These are phyloP conservation scores for Nematocida parisii DNA, from an alignment of 371 early-diverging fungal genomes.

Conservation along the genomic window DNA sequence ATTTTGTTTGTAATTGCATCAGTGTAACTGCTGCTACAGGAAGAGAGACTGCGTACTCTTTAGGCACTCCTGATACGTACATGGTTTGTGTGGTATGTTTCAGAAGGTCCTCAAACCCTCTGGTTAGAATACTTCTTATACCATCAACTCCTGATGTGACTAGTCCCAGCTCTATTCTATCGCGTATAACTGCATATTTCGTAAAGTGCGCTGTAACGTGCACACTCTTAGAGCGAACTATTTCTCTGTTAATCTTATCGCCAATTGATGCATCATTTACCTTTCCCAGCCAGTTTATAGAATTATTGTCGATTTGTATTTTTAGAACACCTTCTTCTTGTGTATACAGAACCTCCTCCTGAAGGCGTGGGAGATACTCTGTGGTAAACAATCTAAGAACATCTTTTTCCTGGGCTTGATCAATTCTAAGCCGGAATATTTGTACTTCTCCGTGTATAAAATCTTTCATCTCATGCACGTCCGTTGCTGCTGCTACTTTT, in stretches of 20 bases:
- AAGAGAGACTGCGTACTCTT: neutral
- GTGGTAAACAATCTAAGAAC: conserved; percentile 53
- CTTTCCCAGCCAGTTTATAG: conserved; percentile 32
- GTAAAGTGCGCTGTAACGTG: conserved; percentile 63
- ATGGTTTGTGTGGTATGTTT: conserved; percentile 53
- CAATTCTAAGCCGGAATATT: conserved; percentile 59
- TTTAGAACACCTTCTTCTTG: neutral
- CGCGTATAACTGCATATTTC: conserved; percentile 53
- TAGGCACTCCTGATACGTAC: conserved; percentile 24
- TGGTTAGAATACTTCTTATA: conserved; percentile 43
- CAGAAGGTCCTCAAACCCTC: conserved; percentile 58
- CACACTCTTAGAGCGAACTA: neutral
- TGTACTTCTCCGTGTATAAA: conserved; percentile 65
- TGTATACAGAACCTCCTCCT: neutral
- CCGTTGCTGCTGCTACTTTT: conserved; percentile 9
- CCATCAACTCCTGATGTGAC: conserved; percentile 29
- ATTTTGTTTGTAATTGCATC: conserved; percentile 21
- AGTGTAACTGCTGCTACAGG: neutral
- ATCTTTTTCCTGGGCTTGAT: conserved; percentile 1
- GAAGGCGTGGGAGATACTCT: conserved; percentile 51
- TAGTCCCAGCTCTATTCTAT: conserved; percentile 46
- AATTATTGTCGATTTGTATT: conserved; percentile 18
- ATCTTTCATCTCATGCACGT: neutral
- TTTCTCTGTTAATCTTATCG: neutral
- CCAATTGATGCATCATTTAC: neutral